These are phyloP conservation scores for Cardamine resedifolia DNA, from an alignment of 345 rosid species.

Conservation along the genomic window DNA sequence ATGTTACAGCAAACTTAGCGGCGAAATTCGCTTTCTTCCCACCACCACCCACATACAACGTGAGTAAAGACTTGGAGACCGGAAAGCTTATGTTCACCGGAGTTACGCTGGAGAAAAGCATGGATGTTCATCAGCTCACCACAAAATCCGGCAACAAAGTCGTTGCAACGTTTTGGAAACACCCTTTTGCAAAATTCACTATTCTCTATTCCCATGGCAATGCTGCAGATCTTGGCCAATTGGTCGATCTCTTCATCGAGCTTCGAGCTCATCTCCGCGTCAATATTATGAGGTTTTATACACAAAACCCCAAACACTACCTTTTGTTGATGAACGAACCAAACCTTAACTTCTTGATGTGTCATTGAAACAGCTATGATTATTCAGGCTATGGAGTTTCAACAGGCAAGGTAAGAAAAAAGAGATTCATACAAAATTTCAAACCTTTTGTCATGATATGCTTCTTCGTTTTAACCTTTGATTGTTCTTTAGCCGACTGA, in stretches of 20 bases:
- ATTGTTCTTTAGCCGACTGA: constrained; percentile 64
- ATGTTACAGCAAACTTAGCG: constrained; percentile 82
- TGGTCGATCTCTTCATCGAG: constrained; percentile 90
- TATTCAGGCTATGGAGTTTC: constrained; percentile 98
- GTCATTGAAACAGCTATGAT: constrained; percentile 65
- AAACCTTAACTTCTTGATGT: background rate
- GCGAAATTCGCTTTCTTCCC: constrained; percentile 97
- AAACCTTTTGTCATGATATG: background rate
- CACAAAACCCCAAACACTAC: background rate
- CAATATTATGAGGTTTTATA: constrained; percentile 76
- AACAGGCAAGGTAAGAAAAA: constrained; percentile 70
- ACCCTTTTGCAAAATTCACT: constrained; percentile 86
- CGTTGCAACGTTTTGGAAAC: constrained; percentile 88
- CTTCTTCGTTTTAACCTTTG: background rate
- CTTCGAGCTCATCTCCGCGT: constrained; percentile 88
- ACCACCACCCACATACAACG: constrained; percentile 85
- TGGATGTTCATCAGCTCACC: constrained; percentile 72
- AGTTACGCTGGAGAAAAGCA: constrained; percentile 68
- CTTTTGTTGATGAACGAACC: background rate
- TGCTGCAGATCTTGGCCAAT: constrained; percentile 92
- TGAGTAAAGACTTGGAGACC: constrained; percentile 48
- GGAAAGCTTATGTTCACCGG: constrained; percentile 68
- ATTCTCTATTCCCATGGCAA: constrained; percentile 92
- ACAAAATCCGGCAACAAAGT: constrained; percentile 77
- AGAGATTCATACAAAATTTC: background rate